A percentile compares a stretch with the other conserved stretches of the same genome.
Evolutionary conservation across 176 grass and related monocot species (phyloP).

Genomic region (Alopecurus myosuroides): DNA sequence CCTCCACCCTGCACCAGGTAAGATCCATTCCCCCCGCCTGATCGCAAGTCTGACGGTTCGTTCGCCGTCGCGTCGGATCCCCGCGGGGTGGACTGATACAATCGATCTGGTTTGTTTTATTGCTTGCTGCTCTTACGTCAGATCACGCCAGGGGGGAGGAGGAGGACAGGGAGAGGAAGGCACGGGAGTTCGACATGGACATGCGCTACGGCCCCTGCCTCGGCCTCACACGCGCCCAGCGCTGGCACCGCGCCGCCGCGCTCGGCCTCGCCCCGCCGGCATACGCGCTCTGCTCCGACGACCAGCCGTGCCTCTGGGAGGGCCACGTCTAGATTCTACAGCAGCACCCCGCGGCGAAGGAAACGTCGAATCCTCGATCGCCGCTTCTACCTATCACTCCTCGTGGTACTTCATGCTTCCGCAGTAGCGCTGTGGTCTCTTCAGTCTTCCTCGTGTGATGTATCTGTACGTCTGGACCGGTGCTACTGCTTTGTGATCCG

Average conservation of each 20-base stretch:
- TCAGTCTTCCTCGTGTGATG: background rate
- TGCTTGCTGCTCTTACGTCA: background rate
- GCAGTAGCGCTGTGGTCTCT: background rate
- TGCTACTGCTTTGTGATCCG: background rate
- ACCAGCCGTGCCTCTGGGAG: slow-evolving; percentile 57
- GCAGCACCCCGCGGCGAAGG: background rate
- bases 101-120: background rate
- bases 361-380: background rate
- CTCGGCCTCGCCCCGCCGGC: slow-evolving; percentile 59
- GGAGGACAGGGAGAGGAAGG: slow-evolving; percentile 19
- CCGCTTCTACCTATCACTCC: background rate
- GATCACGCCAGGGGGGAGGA: background rate
- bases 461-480: background rate
- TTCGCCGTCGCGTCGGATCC: background rate
- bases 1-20: background rate
- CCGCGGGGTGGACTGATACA: too few species aligned
- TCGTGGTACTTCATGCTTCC: slow-evolving; percentile 2
- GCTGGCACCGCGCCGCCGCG: slow-evolving; percentile 48
- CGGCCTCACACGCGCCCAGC: slow-evolving; percentile 53
- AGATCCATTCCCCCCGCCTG: background rate
- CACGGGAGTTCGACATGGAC: slow-evolving; percentile 70
- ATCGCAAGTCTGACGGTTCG: background rate
- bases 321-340: slow-evolving; percentile 37
- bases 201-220: slow-evolving; percentile 78
- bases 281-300: slow-evolving; percentile 29